Evolutionary conservation across 345 rosid species (phyloP).

Genomic region (Populus ilicifolia): DNA sequence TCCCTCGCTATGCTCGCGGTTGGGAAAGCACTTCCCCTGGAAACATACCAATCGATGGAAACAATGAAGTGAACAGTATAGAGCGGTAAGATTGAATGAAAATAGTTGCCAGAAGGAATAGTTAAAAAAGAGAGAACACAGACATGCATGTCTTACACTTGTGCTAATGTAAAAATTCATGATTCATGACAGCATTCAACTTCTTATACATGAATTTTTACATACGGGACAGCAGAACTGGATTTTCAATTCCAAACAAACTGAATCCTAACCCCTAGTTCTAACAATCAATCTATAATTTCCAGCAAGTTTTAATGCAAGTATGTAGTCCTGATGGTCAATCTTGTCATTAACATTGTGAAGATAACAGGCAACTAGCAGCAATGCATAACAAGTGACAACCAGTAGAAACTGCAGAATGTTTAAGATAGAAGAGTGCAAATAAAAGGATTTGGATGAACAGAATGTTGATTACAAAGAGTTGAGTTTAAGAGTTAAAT

Average conservation of each 20-base stretch:
- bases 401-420: too few species aligned
- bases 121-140: neutral
- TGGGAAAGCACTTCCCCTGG: constrained; percentile 92
- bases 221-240: neutral
- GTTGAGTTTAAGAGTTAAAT: too few species aligned
- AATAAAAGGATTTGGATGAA: too few species aligned
- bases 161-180: too few species aligned
- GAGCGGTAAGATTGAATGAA: neutral
- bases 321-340: neutral
- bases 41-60: neutral
- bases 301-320: neutral
- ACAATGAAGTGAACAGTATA: neutral
- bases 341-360: too few species aligned
- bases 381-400: too few species aligned
- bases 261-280: neutral
- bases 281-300: neutral
- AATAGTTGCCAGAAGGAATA: neutral
- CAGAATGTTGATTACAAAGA: too few species aligned
- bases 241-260: neutral
- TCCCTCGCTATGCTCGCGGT: constrained; percentile 56
- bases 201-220: neutral
- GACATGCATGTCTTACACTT: neutral
- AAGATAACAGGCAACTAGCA: too few species aligned
- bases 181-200: too few species aligned
- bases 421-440: too few species aligned